phyloP scores from a whole-genome alignment of 148 eudicot genomes.

The Camellia sinensis region DNA sequence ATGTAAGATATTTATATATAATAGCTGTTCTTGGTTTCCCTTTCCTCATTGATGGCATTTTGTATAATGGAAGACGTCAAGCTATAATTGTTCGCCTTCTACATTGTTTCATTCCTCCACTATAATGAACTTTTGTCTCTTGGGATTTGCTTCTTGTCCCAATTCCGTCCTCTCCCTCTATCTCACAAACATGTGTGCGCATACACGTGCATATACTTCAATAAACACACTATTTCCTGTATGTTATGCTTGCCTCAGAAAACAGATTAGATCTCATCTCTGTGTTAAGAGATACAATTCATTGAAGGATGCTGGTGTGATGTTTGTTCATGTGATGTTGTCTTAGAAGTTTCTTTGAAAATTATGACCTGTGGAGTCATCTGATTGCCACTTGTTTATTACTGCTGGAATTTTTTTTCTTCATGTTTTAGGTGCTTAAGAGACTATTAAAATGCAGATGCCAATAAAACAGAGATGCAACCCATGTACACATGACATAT shows the following conservation, averaged over 20 bases:
- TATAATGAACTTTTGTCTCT: too few relatives aligned
- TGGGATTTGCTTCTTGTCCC: too few relatives aligned
- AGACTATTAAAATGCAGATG: neutral
- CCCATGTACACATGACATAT: neutral
- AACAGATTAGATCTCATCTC: neutral
- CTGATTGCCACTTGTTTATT: neutral
- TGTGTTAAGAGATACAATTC: neutral
- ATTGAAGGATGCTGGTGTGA: neutral
- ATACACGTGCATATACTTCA: too few relatives aligned
- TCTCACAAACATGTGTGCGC: too few relatives aligned
- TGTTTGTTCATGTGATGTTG: neutral
- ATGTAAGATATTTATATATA: conserved; percentile 25
- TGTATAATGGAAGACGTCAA: neutral
- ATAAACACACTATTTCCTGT: too few relatives aligned
- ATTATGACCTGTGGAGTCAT: neutral
- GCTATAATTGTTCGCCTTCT: too few relatives aligned
- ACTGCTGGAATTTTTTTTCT: neutral
- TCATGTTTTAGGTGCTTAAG: neutral
- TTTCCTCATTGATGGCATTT: neutral
- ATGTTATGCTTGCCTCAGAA: neutral
- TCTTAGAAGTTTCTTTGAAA: neutral
- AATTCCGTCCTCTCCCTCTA: too few relatives aligned
- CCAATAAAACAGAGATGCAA: neutral
- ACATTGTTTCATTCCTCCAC: too few relatives aligned
- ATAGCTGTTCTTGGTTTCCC: neutral